Evolutionary conservation across 805 yeast genomes (phyloP).

Genomic region (Teunomyces panamensis): DNA sequence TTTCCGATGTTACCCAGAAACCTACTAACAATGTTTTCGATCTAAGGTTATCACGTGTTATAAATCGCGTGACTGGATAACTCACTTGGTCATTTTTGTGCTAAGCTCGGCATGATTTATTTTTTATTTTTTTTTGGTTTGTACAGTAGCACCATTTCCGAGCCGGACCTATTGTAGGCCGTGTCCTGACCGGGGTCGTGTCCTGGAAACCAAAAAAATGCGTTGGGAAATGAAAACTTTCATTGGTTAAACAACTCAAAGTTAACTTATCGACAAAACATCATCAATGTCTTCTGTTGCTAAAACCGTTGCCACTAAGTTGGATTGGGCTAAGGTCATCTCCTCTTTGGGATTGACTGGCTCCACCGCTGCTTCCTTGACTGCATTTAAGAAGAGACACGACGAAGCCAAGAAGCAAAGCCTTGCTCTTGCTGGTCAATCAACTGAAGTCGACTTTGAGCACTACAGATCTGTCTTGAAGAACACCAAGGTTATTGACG

Average conservation of each 20-base stretch:
- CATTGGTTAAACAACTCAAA: constrained; percentile 2
- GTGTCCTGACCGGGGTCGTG: constrained; percentile 2
- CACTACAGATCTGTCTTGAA: constrained; percentile 77
- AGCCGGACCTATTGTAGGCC: not conserved
- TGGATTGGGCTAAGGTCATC: constrained; percentile 93
- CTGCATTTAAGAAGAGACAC: constrained; percentile 95
- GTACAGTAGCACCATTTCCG: not conserved
- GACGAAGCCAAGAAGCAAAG: constrained; percentile 92
- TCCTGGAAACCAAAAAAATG: not conserved
- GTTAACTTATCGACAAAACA: constrained; percentile 6
- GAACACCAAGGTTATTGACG: constrained; percentile 75
- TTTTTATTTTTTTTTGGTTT: not conserved
- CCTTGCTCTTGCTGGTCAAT: constrained; percentile 65
- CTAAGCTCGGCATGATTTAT: not conserved
- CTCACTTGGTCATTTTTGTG: not conserved
- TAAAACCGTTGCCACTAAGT: constrained; percentile 72
- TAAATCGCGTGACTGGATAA: not conserved
- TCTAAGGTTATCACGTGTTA: not conserved
- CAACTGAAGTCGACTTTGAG: constrained; percentile 75
- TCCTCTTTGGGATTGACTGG: constrained; percentile 90
- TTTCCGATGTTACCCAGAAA: not conserved
- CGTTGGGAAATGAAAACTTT: constrained; percentile 2
- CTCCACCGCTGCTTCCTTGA: constrained; percentile 80
- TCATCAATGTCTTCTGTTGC: constrained; percentile 38
- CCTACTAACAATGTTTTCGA: not conserved